Evolutionary conservation across 495 filamentous ascomycete genomes (phyloP).

Genomic region (Podospora anserina): DNA sequence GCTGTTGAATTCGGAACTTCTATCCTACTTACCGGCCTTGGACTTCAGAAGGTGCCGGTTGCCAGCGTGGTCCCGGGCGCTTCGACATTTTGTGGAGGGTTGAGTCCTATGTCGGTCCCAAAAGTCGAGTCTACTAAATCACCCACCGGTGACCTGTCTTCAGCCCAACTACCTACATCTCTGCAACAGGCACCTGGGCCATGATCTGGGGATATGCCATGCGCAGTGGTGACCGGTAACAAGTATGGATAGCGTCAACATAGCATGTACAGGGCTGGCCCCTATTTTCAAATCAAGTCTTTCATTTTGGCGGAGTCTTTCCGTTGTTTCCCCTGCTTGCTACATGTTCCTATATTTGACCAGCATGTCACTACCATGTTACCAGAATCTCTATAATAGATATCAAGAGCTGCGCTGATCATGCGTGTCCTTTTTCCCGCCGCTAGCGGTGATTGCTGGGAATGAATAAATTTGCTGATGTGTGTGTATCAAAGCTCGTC

Average conservation of each 20-base stretch:
- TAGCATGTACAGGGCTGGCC: neutral
- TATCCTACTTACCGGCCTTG: constrained; percentile 13
- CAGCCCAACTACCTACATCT: neutral
- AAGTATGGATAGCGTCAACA: neutral
- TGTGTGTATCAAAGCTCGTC: constrained; percentile 14
- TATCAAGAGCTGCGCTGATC: too few relatives aligned
- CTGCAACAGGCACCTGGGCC: neutral
- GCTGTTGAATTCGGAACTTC: constrained; percentile 11
- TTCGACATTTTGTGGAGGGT: constrained; percentile 1
- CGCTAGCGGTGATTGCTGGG: too few relatives aligned
- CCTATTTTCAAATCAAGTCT: neutral
- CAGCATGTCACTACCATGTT: too few relatives aligned
- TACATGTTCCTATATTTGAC: too few relatives aligned
- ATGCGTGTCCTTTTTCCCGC: too few relatives aligned
- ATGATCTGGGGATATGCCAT: neutral
- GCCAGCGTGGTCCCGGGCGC: neutral
- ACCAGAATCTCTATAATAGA: too few relatives aligned
- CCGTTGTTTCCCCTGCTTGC: neutral
- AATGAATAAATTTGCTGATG: too few relatives aligned
- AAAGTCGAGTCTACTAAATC: neutral
- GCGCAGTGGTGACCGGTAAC: neutral
- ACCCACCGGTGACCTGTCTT: neutral
- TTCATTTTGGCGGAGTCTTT: neutral
- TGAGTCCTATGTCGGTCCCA: neutral
- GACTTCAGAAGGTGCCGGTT: constrained; percentile 7